Percentiles rank a stretch among this genome's conserved stretches.
Conservation (phyloP, 768 basidiomycete genomes). For the Leucocoprinus birnbaumii region DNA sequence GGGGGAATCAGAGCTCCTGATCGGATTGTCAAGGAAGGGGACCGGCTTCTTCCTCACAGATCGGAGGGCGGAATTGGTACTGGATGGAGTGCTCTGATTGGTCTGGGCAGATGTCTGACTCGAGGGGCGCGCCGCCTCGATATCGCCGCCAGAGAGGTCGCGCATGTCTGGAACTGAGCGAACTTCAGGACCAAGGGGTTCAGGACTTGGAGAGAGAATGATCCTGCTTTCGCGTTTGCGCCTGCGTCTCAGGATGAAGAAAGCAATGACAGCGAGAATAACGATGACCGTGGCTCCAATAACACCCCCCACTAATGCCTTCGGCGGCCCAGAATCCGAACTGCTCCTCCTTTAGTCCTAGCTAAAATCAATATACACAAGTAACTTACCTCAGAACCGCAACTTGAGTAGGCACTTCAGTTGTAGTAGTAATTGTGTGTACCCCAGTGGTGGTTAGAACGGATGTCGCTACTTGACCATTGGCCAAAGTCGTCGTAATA, state of each 20-base stretch:
- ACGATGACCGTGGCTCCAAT: slow-evolving; percentile 5
- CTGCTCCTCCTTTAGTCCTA: background rate
- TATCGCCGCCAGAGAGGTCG: background rate
- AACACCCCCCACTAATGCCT: slow-evolving; percentile 5
- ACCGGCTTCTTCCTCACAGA: slow-evolving; percentile 7
- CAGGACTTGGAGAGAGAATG: background rate
- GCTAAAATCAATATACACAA: too few relatives aligned
- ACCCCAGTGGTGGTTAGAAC: background rate
- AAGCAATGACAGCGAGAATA: slow-evolving; percentile 5
- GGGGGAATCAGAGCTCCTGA: background rate
- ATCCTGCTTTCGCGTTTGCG: slow-evolving; percentile 1
- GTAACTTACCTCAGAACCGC: background rate
- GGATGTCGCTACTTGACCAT: background rate
- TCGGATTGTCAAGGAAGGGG: slow-evolving; percentile 1
- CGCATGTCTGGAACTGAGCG: background rate
- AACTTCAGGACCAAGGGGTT: background rate
- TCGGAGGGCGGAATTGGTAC: background rate
- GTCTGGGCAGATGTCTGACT: background rate
- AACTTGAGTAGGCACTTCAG: background rate
- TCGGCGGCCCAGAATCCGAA: background rate
- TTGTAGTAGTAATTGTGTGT: background rate
- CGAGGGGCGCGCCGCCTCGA: background rate
- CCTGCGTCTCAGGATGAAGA: slow-evolving; percentile 8
- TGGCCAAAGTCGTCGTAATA: background rate
- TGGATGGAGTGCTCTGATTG: background rate